Evolutionary conservation across 2,329 filamentous ascomycete species (phyloP), one percentile per base, ranked within the genome.

Genomic region (Sporothrix inflata): DNA sequence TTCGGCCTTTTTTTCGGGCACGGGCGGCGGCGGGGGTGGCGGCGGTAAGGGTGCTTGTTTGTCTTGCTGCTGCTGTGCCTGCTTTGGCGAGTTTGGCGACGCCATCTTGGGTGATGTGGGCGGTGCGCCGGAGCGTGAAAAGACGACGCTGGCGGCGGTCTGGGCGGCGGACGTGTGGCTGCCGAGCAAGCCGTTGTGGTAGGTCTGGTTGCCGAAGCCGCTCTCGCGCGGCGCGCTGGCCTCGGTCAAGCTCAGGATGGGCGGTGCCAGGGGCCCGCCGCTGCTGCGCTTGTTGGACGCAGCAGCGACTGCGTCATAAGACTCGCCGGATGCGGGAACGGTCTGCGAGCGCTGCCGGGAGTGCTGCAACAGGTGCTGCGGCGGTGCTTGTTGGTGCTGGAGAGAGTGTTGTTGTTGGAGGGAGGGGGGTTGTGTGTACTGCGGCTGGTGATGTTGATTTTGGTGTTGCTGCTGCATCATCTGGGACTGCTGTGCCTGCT

Each of bases 341-440:
- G 92, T 94, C 79, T 92, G 90, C 16, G 92, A 94, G 69, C 92
- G 88, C 79, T 93, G 92, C 24, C 92, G 85, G 7, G 87, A 82
- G 73, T 80, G 81, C 74, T 80, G 77, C 75, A 80, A 80, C 74
- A 79, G 75, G 86, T 82, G 73, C 78, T 51, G 80, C 74, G 79
- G 76, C 74, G 79, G 73, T 19, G 72, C 74, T 16, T 89, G 86
- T 49, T 87, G 87, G 82, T 87, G 82, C 77, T 88, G 89, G 53
- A 79, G 80, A 74, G 79, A 76, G 75, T 79, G 74, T 34, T 75
- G 75, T 21, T 76, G 75, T 11, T 76, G 76, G 34, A 79, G 80
- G 73, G 79, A 76, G 74, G 79, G 73, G 16, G 74, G 74, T 19
- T 76, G 75, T n/a, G 76, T 75, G 24, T 81, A 80, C 57, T 84